Evolutionary conservation across 768 basidiomycete genomes (phyloP), one percentile per base, ranked within the genome.

Genomic region (Tulasnella sp.): DNA sequence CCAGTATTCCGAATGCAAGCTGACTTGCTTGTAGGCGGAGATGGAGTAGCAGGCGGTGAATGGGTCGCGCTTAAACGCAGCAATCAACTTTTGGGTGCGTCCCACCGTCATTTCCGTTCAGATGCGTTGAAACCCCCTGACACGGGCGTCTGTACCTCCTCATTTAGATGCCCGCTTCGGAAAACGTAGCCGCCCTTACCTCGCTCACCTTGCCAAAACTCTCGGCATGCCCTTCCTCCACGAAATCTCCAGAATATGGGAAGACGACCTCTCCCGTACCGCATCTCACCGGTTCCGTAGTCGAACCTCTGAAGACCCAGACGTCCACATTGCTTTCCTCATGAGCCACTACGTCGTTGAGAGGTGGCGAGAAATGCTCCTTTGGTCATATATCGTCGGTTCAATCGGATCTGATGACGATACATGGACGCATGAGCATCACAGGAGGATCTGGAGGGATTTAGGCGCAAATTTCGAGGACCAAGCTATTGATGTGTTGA

Each of bases 1-100:
- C n/a, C n/a, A n/a, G n/a, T n/a, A n/a, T n/a, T n/a, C n/a, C 80
- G 82, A 10, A 78, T 84, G 76, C 82, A 83, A 58, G 74, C 82
- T 8, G 81, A 81, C 52, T 74, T 83, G 1, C 80, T 82, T 71
- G 81, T 84, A 71, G 9, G 52, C 19, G 21, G 36, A 34, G 34
- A 56, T 38, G 36, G n/a, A 6, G 18, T 34, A 31, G n/a, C 34
- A 42, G 14, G 27, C 19, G 76, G 76, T 14, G 76, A 77, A 42
- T 77, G 76, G 76, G 24, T 58, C 76, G 46, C 76, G 21, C 76
- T 77, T 27, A 27, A 27, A 7, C 58, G 56, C 39, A 58, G 46
- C 21, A 77, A 77, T 52, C 27, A 56, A 31, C 40, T 77, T 19
- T 27, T 77, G 7, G 76, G 76, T 74, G 44, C 21, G 72, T 68